phyloP scores from a whole-genome alignment of 2,329 filamentous ascomycete genomes.

The Blastomyces percursus region DNA sequence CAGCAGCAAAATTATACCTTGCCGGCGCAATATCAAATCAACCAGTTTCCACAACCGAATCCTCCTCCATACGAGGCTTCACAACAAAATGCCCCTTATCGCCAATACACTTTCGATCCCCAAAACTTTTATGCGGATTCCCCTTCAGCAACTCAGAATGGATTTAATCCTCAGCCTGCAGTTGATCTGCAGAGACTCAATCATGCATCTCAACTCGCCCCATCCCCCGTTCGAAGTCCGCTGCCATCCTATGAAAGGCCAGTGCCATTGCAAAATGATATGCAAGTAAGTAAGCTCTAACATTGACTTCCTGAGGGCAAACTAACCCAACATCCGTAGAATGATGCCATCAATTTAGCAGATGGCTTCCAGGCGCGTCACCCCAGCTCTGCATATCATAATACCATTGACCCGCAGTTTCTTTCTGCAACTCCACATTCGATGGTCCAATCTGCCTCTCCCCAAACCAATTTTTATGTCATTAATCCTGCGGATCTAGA shows the following conservation, averaged over 20 bases:
- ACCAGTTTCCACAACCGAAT: slow-evolving; percentile 3
- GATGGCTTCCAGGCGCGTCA: slow-evolving; percentile 22
- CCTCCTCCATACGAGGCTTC: slow-evolving; percentile 8
- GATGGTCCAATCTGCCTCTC: slow-evolving; percentile 7
- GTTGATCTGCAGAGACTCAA: slow-evolving; percentile 10
- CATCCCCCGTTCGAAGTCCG: background rate
- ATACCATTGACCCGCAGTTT: slow-evolving; percentile 33
- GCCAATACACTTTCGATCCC: slow-evolving; percentile 23
- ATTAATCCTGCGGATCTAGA: slow-evolving; percentile 16
- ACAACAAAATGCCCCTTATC: slow-evolving; percentile 18
- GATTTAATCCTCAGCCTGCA: slow-evolving; percentile 4
- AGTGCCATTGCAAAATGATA: slow-evolving; percentile 5
- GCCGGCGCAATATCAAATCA: slow-evolving; percentile 23
- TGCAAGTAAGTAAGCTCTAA: slow-evolving; percentile 4
- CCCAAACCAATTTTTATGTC: slow-evolving; percentile 10
- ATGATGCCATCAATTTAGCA: slow-evolving; percentile 22
- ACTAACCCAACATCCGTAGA: slow-evolving; percentile 10
- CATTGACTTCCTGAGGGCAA: background rate
- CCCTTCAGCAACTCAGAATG: slow-evolving; percentile 1
- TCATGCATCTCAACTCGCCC: slow-evolving; percentile 3
- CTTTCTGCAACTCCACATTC: slow-evolving; percentile 22
- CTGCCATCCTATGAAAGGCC: slow-evolving; percentile 6
- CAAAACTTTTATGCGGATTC: slow-evolving; percentile 23
- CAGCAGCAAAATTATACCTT: slow-evolving; percentile 18
- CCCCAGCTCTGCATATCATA: slow-evolving; percentile 20